Evolutionary conservation across 805 yeast genomes (phyloP).

Genomic region (Sporopachydermia lactativora): DNA sequence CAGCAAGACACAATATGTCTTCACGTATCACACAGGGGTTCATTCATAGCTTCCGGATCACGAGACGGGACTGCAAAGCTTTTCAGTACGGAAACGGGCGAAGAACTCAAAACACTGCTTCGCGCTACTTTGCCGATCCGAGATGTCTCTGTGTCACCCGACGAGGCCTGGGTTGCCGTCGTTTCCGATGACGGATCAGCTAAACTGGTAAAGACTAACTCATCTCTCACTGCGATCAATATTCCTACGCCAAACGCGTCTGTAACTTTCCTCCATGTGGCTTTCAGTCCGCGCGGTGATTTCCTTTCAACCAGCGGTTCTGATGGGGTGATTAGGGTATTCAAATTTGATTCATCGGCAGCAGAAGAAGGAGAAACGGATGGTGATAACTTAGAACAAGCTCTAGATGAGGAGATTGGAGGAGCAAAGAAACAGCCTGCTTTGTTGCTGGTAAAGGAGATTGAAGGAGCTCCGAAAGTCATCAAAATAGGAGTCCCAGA

Average conservation of each 20-base stretch:
- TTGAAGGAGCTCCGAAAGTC: not conserved
- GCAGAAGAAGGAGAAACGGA: slow-evolving; percentile 16
- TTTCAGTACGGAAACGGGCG: slow-evolving; percentile 15
- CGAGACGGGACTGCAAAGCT: slow-evolving; percentile 26
- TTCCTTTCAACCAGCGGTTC: slow-evolving; percentile 17
- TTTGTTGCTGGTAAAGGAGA: not conserved
- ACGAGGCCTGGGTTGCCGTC: slow-evolving; percentile 21
- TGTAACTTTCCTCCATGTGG: slow-evolving; percentile 27
- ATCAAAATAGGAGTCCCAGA: not conserved
- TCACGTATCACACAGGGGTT: not conserved
- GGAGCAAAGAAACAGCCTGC: not conserved
- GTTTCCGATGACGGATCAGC: slow-evolving; percentile 18
- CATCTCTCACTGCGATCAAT: slow-evolving; percentile 23
- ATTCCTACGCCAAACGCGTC: slow-evolving; percentile 31
- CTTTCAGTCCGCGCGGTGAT: slow-evolving; percentile 21
- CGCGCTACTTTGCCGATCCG: slow-evolving; percentile 21
- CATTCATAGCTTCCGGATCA: slow-evolving; percentile 25
- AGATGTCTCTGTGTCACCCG: slow-evolving; percentile 18
- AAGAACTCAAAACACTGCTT: slow-evolving; percentile 10
- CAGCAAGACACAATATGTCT: not conserved
- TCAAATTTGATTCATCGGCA: slow-evolving; percentile 6
- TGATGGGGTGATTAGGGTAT: slow-evolving; percentile 21
- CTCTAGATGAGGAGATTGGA: not conserved
- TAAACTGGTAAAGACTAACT: slow-evolving; percentile 16
- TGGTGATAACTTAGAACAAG: not conserved